Base-by-base conservation (phyloP, 805 yeast species). In the Candida sithepensis region DNA sequence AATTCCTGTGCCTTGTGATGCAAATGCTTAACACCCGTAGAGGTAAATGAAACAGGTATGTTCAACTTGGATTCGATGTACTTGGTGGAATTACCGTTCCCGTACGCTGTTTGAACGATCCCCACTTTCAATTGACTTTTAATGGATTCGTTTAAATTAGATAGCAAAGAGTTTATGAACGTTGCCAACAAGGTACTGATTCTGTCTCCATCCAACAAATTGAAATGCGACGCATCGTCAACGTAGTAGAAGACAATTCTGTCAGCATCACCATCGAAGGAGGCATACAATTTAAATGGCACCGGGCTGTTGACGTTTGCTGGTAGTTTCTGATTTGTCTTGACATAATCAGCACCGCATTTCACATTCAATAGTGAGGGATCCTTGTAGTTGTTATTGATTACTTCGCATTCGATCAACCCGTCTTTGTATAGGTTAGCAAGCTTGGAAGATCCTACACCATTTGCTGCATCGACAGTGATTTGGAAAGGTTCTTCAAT, bases 181-280 rank as follows among this genome's bases (percentile, higher is more conserved):
- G 75, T 71, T 1, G 97, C 96, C 46, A 88, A 78, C 49, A 94
- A 70, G 0, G 96, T 85, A 2, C 97, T 85, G 51, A 92, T 87
- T 67, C 88, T 90, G 67, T 94, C 99, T 53, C 99, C 99, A 60
- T 94, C 99, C 46, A 94, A 68, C 34, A 86, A 64, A 34, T 73
- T 69, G 64, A 86, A 86, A 3, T 65, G 61, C 0, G 51, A 50
- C 3, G 53, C 39, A 1, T 51, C 39, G 41, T 72, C 73, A 40
- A 71, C 66, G 64, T 78, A 85, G 65, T 86, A 94, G 61, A 88
- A 88, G 20, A 94, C 88, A 43, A 94, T 84, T 59, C 99, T 76
- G 65, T 94, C 99, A 4, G 99, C 98, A 65, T 94, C 99, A 43
- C 99, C 99, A 63, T 94, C 99, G 61, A 89, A 90, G 1, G 96